Base-by-base conservation (phyloP, 1,284 basidiomycete genomes). In the Fomitiporia mediterranea region DNA sequence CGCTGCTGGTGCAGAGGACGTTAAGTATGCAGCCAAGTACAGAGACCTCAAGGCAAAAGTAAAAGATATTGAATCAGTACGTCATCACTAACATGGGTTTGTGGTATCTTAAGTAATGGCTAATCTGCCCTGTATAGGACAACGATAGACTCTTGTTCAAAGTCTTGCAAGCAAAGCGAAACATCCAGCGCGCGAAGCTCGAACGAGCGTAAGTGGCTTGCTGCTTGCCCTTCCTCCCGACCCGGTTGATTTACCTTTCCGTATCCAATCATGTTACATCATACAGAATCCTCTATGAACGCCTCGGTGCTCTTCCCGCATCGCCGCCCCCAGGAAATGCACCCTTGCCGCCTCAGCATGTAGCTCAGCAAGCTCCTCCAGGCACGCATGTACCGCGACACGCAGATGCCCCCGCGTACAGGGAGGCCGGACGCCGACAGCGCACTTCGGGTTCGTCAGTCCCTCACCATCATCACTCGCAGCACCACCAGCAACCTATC, bases 21-120 rank as follows among this genome's bases (percentile, higher is more conserved):
- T 81, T 67, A 94, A 93, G 72, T 95, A 95, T 69, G 83, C 90
- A 59, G 79, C 80, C 66, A 95, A 95, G 72, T 94, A 94, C 76
- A 91, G 85, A 70, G 91, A 95, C 60, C 76, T 95, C 62, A 94
- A 92, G 70, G 81, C 82, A 68, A 94, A 94, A 74, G 89, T 94
- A 54, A 84, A 84, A 68, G 90, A 94, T 71, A 90, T 95, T 60
- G 92, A 95, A 72, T 72, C 78, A 50, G 91, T 91, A 63, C 63
- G 83, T 77, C 49, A 44, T 15, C 28, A 21, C 47, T 39, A 27
- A 49, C 48, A 32, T 55, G n/a, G 47, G 56, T 40, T 59, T 38
- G 35, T 43, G 58, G 30, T 21, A 17, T n/a, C 48, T 7, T 51
- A 47, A 38, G 27, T 52, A 56, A 40, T 47, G 2, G 46, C 27